phyloP scores from a whole-genome alignment of 495 filamentous ascomycete genomes.

The Aspergillus cristatus region DNA sequence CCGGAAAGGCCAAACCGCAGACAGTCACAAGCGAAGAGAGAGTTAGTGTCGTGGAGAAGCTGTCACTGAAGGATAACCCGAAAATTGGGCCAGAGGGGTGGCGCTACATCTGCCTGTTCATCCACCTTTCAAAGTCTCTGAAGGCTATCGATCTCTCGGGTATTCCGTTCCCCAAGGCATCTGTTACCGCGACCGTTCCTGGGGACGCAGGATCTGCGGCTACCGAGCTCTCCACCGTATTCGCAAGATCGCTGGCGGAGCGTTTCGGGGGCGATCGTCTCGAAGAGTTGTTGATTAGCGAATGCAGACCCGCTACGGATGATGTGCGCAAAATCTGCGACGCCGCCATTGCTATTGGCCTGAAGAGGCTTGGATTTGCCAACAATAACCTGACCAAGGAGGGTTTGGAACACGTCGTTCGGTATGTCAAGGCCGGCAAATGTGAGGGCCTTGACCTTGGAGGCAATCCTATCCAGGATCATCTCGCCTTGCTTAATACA shows the following conservation, averaged over 20 bases:
- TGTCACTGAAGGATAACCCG: slow-evolving; percentile 81
- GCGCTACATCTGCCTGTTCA: slow-evolving; percentile 82
- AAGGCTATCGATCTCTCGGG: slow-evolving; percentile 80
- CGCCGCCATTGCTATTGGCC: slow-evolving; percentile 61
- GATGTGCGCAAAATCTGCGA: slow-evolving; percentile 67
- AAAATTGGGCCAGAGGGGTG: slow-evolving; percentile 82
- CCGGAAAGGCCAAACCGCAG: slow-evolving; percentile 14
- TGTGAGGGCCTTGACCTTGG: slow-evolving; percentile 93
- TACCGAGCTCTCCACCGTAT: slow-evolving; percentile 46
- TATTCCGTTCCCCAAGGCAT: slow-evolving; percentile 61
- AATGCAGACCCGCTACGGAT: slow-evolving; percentile 61
- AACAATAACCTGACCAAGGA: slow-evolving; percentile 66
- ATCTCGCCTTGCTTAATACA: slow-evolving; percentile 57
- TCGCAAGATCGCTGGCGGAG: slow-evolving; percentile 66
- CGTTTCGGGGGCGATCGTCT: slow-evolving; percentile 66
- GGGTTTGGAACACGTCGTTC: slow-evolving; percentile 64
- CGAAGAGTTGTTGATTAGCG: slow-evolving; percentile 74
- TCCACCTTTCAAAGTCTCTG: slow-evolving; percentile 79
- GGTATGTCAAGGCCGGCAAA: slow-evolving; percentile 59
- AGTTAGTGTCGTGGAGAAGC: slow-evolving; percentile 70
- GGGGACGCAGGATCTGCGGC: slow-evolving; percentile 5
- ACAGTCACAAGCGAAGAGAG: slow-evolving; percentile 27
- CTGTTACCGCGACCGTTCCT: slow-evolving; percentile 12
- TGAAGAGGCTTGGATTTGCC: slow-evolving; percentile 71
- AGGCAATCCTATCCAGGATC: slow-evolving; percentile 70